Evolutionary conservation across 192 early-diverging fungal species (phyloP).

Genomic region (Pilaira anomala): DNA sequence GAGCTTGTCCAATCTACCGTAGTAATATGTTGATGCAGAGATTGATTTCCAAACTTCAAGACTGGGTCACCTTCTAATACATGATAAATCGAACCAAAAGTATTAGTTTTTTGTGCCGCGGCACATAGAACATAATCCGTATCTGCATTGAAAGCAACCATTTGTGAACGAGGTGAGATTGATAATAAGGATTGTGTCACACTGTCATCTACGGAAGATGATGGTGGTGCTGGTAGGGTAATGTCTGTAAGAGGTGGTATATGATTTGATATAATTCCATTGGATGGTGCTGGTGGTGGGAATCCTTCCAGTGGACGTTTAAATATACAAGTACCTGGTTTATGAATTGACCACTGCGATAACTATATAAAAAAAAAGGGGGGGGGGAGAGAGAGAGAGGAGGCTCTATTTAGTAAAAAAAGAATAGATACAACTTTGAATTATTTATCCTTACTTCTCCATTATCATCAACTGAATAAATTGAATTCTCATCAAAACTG

Average conservation of each 20-base stretch:
- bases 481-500: slow-evolving; percentile 63
- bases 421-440: not conserved
- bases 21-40: slow-evolving; percentile 41
- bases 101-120: slow-evolving; percentile 4
- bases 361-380: slow-evolving; percentile 28
- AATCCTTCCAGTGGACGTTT: slow-evolving; percentile 43
- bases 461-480: slow-evolving; percentile 45
- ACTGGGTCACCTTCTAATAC: slow-evolving; percentile 42
- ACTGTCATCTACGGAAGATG: slow-evolving; percentile 8
- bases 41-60: slow-evolving; percentile 36
- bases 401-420: too few relatives aligned
- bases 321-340: slow-evolving; percentile 41
- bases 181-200: slow-evolving; percentile 27
- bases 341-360: slow-evolving; percentile 53
- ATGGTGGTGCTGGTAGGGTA: not conserved
- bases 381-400: not conserved
- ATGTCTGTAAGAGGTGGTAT: not conserved
- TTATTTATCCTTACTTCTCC: slow-evolving; percentile 26
- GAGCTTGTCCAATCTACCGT: slow-evolving; percentile 53
- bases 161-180: slow-evolving; percentile 37
- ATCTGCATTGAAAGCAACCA: slow-evolving; percentile 51
- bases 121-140: slow-evolving; percentile 53
- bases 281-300: slow-evolving; percentile 32
- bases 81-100: slow-evolving; percentile 46
- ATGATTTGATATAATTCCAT: slow-evolving; percentile 13